Base-by-base conservation (phyloP, 768 basidiomycete species). In the Stropharia rugosoannulata region DNA sequence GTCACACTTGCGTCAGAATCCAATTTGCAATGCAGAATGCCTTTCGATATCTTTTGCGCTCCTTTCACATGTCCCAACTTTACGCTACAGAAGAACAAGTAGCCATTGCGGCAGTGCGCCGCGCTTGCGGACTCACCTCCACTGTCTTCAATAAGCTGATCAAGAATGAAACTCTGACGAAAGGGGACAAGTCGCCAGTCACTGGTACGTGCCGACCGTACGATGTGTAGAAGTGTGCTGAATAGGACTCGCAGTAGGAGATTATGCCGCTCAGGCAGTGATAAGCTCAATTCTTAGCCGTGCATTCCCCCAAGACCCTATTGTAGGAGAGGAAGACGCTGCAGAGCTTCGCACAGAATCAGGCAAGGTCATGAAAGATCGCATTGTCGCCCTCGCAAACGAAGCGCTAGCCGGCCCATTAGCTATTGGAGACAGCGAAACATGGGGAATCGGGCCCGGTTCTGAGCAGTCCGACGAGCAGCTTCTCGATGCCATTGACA, bases 281-380 rank as follows among this genome's bases (percentile, higher is more conserved):
- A 86, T 99, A 63, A 89, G 89, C 57, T 79, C 87, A 7, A 88
- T 98, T 65, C 81, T 99, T 36, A 68, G 71, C 13, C 74, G 75
- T 11, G 84, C 87, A 0, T 98, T 97, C 72, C 96, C 95, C 0
- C 62, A 78, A 0, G 95, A 98, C 71, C 82, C 82, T 8, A 92
- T 98, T 66, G 87, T 98, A 38, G 97, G 95, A 32, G 97, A 99
- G 70, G 96, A 99, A 71, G 93, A 97, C 68, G 87, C 96, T 0
- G 76, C 83, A 0, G 91, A 93, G 51, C 72, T 98, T 16, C 82
- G 89, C 6, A 35, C 22, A 16, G 62, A 61, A 12, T 59, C 58
- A 9, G 63, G 62, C 19, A 61, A 60, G 45, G 52, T 56, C 42
- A 59, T 68, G 63, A 65, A 65, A 37, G 75, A 83, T 22, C 82